These are phyloP conservation scores for Fagopyrum tataricum DNA, from an alignment of 148 eudicot species.

Conservation along the genomic window DNA sequence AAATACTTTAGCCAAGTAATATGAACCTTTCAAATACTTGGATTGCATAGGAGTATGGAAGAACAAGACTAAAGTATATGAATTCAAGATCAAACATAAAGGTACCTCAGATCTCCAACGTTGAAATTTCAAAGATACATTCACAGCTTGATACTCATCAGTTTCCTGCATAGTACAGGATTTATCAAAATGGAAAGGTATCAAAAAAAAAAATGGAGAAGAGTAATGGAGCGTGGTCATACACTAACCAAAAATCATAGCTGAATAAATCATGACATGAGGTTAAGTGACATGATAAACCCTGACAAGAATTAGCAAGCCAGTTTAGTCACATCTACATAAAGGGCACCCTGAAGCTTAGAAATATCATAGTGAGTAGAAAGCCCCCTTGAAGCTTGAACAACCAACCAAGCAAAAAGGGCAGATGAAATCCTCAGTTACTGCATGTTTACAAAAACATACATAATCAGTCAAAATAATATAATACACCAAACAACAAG, in stretches of 20 bases:
- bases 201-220: neutral
- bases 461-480: neutral
- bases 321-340: neutral
- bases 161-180: constrained; percentile 43
- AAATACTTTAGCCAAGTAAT: neutral
- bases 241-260: constrained; percentile 81
- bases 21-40: constrained; percentile 5
- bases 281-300: constrained; percentile 60
- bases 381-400: constrained; percentile 66
- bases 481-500: neutral
- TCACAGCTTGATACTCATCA: constrained; percentile 77
- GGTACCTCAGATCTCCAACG: constrained; percentile 55
- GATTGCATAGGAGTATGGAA: neutral
- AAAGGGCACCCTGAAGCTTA: neutral
- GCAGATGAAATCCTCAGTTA: constrained; percentile 86
- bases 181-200: neutral
- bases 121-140: constrained; percentile 62
- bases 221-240: neutral
- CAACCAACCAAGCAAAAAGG: constrained; percentile 92
- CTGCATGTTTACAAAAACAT: constrained; percentile 32
- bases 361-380: neutral
- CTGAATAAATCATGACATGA: constrained; percentile 82
- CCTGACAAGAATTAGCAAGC: constrained; percentile 32
- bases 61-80: neutral
- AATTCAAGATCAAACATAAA: constrained; percentile 8